These are phyloP conservation scores for Peniophora sp. DNA, from an alignment of 1,284 basidiomycete genomes.

Conservation along the genomic window DNA sequence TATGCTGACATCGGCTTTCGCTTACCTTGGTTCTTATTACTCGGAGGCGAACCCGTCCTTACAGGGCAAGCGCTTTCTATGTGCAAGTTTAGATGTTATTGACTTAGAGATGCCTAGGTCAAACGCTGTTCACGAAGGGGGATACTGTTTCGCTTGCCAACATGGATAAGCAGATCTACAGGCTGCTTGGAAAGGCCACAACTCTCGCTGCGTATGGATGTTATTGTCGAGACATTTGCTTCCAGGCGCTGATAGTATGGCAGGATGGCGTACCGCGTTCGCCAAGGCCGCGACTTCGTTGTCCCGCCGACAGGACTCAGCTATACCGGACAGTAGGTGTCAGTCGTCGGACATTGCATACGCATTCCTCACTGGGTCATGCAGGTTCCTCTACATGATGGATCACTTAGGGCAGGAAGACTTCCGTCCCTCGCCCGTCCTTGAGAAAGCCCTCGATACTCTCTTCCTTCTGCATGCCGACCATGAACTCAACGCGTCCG, in stretches of 20 bases:
- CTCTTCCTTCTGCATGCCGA: slow-evolving; percentile 85
- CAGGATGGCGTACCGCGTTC: slow-evolving; percentile 83
- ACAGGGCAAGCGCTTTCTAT: slow-evolving; percentile 38
- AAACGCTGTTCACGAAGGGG: slow-evolving; percentile 68
- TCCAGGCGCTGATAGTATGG: not conserved
- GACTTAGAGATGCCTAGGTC: slow-evolving; percentile 37
- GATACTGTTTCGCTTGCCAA: slow-evolving; percentile 57
- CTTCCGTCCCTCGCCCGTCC: slow-evolving; percentile 73
- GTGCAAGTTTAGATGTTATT: not conserved
- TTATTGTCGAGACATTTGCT: no score
- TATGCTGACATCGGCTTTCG: slow-evolving; percentile 78
- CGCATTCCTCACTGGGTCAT: not conserved
- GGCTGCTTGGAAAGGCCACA: slow-evolving; percentile 81
- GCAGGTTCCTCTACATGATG: slow-evolving; percentile 81
- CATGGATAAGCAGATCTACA: slow-evolving; percentile 88
- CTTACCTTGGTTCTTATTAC: slow-evolving; percentile 82
- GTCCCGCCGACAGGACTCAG: slow-evolving; percentile 73
- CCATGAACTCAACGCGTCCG: slow-evolving; percentile 80
- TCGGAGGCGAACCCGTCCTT: slow-evolving; percentile 74
- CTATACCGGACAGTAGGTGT: slow-evolving; percentile 72
- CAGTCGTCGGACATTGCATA: not conserved
- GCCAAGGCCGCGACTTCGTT: slow-evolving; percentile 85
- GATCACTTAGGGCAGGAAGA: slow-evolving; percentile 69
- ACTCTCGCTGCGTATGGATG: slow-evolving; percentile 66
- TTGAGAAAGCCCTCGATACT: slow-evolving; percentile 79